phyloP scores from a whole-genome alignment of 1,284 basidiomycete species.

The Rugosomyces carneus region DNA sequence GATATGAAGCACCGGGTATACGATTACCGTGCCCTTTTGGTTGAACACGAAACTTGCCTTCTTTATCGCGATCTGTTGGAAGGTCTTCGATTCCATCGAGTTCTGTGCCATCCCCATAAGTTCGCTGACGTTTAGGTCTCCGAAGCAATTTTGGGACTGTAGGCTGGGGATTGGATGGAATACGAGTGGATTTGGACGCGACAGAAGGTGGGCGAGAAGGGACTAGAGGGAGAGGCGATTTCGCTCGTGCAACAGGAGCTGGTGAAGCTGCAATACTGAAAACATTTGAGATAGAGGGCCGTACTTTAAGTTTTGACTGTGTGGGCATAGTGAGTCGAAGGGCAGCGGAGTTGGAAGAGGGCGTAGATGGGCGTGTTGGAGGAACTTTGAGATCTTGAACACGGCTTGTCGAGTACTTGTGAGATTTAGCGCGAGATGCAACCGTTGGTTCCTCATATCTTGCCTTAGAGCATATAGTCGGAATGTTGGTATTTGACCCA shows the following conservation, averaged over 20 bases:
- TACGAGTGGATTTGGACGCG: constrained; percentile 27
- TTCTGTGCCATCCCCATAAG: constrained; percentile 91
- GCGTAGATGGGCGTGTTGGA: constrained; percentile 70
- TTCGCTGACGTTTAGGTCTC: constrained; percentile 63
- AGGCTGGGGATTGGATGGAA: constrained; percentile 25
- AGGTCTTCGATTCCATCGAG: constrained; percentile 90
- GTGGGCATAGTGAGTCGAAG: constrained; percentile 85
- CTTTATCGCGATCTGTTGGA: constrained; percentile 78
- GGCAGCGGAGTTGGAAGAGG: constrained; percentile 66
- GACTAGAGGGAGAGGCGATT: constrained; percentile 52
- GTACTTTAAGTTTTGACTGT: constrained; percentile 58
- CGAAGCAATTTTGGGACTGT: constrained; percentile 64
- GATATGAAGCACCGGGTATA: constrained; percentile 46
- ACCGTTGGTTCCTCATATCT: constrained; percentile 72
- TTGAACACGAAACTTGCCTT: constrained; percentile 62
- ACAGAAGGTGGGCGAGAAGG: constrained; percentile 37
- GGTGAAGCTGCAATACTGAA: constrained; percentile 46
- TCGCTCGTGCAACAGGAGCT: constrained; percentile 35
- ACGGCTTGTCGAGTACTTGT: constrained; percentile 56
- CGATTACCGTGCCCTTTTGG: constrained; percentile 63
- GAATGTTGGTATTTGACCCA: constrained; percentile 28
- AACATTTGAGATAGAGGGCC: constrained; percentile 67
- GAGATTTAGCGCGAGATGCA: constrained; percentile 69
- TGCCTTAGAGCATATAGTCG: constrained; percentile 31
- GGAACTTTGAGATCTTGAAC: constrained; percentile 63